Evolutionary conservation across 805 yeast genomes (phyloP), one percentile per base, ranked within the genome.

Genomic region (Candida bentonensis): DNA sequence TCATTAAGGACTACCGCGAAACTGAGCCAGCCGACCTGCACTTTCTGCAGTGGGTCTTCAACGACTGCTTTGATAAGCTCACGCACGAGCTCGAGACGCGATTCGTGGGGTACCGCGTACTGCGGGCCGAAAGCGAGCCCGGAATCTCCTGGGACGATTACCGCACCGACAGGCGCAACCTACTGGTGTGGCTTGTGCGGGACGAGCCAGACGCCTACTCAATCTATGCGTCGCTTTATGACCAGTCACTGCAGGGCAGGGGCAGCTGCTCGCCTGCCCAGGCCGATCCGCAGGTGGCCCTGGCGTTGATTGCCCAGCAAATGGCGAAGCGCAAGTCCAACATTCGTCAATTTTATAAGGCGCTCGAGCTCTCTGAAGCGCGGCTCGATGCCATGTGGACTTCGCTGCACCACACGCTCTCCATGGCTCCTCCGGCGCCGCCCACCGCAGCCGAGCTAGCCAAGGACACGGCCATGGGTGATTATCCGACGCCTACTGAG

Each of bases 111-210:
- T 49, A 45, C 40, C 42, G 43, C 39, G 30, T 51, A 17, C 46
- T 51, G 26, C 25, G 47, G 25, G 50, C 52, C 7, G 52, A 49
- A 39, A 42, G 43, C 15, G 54, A 51, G 41, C 53, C 54, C 2
- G 54, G 54, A 25, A 49, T 51, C 36, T 49, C 51, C 11, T 51
- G 54, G 54, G 50, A 48, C 22, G 54, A 51, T 28, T 51, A 49
- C 44, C 42, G 54, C 7, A 30, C 41, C 23, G 49, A 49, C 20
- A 15, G 42, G 15, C 30, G 54, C 4, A 50, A 49, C 3, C 47
- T 51, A 17, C 40, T 51, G 40, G 22, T 51, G 25, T 51, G 54
- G 54, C 42, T 51, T 17, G 43, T 46, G 11, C 36, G 42, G 22
- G 17, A 9, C 17, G 17, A 30, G 36, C 36, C 36, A 13, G 36